Base-by-base conservation (phyloP, 2,329 filamentous ascomycete species). In the Paradendryphiella salina region DNA sequence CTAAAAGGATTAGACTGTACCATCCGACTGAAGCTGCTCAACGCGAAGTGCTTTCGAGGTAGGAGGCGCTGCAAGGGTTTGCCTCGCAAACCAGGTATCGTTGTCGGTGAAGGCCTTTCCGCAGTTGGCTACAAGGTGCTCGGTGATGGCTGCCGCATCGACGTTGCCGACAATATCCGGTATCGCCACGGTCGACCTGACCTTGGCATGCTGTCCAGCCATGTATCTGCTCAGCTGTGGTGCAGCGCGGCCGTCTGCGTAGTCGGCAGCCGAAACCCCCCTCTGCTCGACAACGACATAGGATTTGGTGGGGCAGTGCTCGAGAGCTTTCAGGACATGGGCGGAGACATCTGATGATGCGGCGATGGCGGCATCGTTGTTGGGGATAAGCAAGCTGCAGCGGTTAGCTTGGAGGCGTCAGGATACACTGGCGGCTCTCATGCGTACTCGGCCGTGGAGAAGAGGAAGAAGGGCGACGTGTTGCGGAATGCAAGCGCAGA, bases 401-500 rank as follows among this genome's bases (percentile, higher is more conserved):
- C 18, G 49, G 59, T 65, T 68, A 70, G 67, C 60, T 59, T 55
- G 29, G 48, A 46, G 44, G 49, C 33, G 41, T 44, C 17, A 34
- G 50, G 35, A 46, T 51, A 42, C 40, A 29, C 26, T 28, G 46
- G 57, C 51, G 45, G 48, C 35, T 46, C 51, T 23, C 23, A 36
- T 42, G 60, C 86, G 66, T 86, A 96, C 92, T 86, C 79, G 56
- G 87, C 82, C 37, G 87, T 93, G 26, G 93, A 96, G 73, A 95
- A 87, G 60, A 96, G 77, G 70, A 96, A 82, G 74, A 96, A 94
- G 14, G 94, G 93, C 46, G 90, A 92, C 2, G 92, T 90, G 74
- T 96, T 87, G 57, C 84, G 85, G 73, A 96, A 94, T 20, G 90
- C 92, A 55, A 84, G 77, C 36, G 81, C 85, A 18, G 80, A 79